Evolutionary conservation across 2,329 filamentous ascomycete genomes (phyloP), one percentile per base, ranked within the genome.

Genomic region (Cryoendolithus antarcticus): DNA sequence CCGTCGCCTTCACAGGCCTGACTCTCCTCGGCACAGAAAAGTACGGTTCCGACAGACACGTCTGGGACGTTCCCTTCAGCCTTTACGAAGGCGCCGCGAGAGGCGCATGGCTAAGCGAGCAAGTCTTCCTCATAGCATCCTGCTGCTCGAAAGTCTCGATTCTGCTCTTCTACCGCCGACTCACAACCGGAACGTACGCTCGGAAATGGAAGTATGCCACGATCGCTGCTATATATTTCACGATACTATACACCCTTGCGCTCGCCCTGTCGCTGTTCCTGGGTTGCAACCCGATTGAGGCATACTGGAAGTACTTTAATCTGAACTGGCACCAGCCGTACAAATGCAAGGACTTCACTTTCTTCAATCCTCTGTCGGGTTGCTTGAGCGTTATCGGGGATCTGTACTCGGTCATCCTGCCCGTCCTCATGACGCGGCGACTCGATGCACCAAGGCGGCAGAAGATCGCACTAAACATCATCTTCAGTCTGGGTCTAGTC

Each of bases 401-500:
- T 38, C 48, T 66, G 6, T 49, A 65, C 41, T 55, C 63, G 2
- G 60, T 60, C 35, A 46, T 54, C 2, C 47, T 69, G 24, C 67
- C 67, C 0, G 50, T 63, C 7, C 55, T 67, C 13, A 58, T 69
- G 30, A 61, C 68, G 7, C 56, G 61, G 52, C 60, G 63, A 12
- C 52, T 69, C 5, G 55, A 61, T 28, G 58, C 70, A 32, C 56
- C 62, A 3, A 49, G 41, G 13, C 52, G 57, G 11, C 65, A 69
- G 46, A 68, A 65, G 48, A 38, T 65, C 28, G 63, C 59, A 1
- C 48, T 67, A 4, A 62, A 66, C 34, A 60, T 65, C 34, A 57
- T 69, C 48, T 58, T 63, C 55, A 62, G 52, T 4, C 39, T 65
- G 6, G 62, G 67, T 1, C 52, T 67, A 6, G 52, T 70, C 59